These are phyloP conservation scores for Thuidium tamariscinum DNA, from an alignment of 225 moss, liverwort and hornwort species.

Conservation along the genomic window DNA sequence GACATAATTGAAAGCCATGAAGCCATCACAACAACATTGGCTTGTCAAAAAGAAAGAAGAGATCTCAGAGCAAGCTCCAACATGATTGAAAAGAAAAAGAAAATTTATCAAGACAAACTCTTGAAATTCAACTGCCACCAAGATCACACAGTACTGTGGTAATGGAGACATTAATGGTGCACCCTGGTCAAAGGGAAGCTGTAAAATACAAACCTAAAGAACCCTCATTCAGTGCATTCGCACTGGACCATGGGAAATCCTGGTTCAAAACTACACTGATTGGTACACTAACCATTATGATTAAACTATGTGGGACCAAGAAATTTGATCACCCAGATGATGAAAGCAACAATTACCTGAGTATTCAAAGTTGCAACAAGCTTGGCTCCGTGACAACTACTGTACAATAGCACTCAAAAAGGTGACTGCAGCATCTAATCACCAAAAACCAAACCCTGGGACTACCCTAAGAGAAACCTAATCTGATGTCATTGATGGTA, in stretches of 20 bases:
- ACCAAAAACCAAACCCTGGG: not conserved
- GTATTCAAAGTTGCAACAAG: constrained; percentile 12
- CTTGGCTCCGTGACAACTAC: constrained; percentile 17
- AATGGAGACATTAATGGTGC: not conserved
- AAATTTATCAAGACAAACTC: not conserved
- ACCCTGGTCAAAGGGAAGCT: not conserved
- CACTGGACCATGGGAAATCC: not conserved
- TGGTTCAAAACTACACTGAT: constrained; percentile 1
- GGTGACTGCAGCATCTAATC: not conserved
- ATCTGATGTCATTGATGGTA: not conserved
- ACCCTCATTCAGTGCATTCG: not conserved
- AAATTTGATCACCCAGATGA: not conserved
- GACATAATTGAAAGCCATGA: not conserved
- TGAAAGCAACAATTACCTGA: not conserved
- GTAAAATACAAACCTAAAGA: constrained; percentile 21
- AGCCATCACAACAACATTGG: not conserved
- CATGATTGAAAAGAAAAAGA: not conserved
- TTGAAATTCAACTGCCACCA: not conserved
- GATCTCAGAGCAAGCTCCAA: not conserved
- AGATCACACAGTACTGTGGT: not conserved
- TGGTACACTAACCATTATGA: not conserved
- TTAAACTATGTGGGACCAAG: constrained; percentile 5
- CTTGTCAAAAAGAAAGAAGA: not conserved
- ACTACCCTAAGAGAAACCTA: constrained; percentile 1
- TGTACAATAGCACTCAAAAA: constrained; percentile 21